Base-by-base conservation (phyloP, 1,139 yeast genomes). In the Suhomyces wounanorum region DNA sequence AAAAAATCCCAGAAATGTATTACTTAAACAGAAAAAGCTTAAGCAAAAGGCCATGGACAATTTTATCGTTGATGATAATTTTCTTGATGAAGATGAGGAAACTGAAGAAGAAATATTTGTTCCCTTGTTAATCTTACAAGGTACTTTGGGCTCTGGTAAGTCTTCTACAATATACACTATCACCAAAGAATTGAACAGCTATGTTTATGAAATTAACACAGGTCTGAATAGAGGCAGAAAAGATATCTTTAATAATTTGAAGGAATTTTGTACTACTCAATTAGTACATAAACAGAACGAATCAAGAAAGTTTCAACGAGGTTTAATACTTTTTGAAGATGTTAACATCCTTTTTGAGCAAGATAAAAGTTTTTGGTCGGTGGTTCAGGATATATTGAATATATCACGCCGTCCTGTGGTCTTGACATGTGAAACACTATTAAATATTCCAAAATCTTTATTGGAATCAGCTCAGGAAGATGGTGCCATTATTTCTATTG, bases 261-360 rank as follows among this genome's bases (percentile, higher is more conserved):
- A 81, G 49, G 98, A 95, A 59, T 79, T 90, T 51, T 85, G 95
- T 51, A 92, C 96, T 3, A 87, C 96, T 0, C 94, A 90, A 54
- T 72, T 88, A 46, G 94, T 94, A 0, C 90, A 87, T 61, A 59
- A 63, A 40, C 61, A 59, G 42, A 54, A 50, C 17, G 70, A 64
- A 35, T 66, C 64, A 8, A 65, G 68, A 45, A 68, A 71, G 49
- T 80, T 78, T 47, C 85, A 82, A 53, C 79, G 82, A 50, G 91
- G 94, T 6, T 70, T 91, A 8, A 84, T 94, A 3, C 67, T 94
- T 36, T 75, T 94, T 49, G 97, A 92, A 60, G 97, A 94, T 59
- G 92, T 89, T 26, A 97, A 94, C 65, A 73, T 89, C 13, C 66
- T 92, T 28, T 90, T 87, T 60, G 94, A 87, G 52, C 88, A 84